Conservation (phyloP, 805 yeast genomes). For the Maudiozyma pseudohumilis region DNA sequence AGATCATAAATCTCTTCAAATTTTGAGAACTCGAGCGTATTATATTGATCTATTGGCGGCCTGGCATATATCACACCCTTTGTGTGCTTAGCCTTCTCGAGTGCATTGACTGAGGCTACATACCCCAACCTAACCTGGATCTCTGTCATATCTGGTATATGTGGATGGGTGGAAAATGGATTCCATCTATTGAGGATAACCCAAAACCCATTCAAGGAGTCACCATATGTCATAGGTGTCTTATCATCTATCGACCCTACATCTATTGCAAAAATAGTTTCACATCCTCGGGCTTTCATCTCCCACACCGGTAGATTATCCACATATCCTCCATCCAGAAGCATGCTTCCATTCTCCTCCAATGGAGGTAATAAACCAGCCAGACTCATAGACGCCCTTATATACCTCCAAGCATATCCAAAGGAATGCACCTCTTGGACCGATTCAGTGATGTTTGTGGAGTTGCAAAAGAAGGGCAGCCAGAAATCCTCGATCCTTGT, state of each 20-base stretch:
- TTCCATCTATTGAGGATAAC: conserved; percentile 79
- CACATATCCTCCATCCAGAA: conserved; percentile 91
- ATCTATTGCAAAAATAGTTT: conserved; percentile 81
- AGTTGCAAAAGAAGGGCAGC: conserved; percentile 80
- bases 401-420: conserved; percentile 93
- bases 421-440: conserved; percentile 88
- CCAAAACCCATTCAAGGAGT: conserved; percentile 88
- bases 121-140: conserved; percentile 88
- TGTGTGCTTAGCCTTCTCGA: conserved; percentile 74
- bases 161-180: conserved; percentile 79
- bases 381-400: conserved; percentile 91
- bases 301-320: conserved; percentile 89
- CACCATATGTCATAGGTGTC: conserved; percentile 85
- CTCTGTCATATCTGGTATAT: conserved; percentile 90
- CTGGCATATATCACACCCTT: conserved; percentile 81
- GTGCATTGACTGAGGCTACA: conserved; percentile 88
- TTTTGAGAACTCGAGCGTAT: conserved; percentile 84
- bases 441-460: conserved; percentile 91
- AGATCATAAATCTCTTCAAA: conserved; percentile 82
- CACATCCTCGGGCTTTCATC: conserved; percentile 85
- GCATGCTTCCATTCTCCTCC: conserved; percentile 83
- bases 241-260: conserved; percentile 93
- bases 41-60: conserved; percentile 89
- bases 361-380: conserved; percentile 86
- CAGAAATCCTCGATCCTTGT: conserved; percentile 92